Percentiles rank a stretch among this genome's conserved stretches.
Evolutionary conservation across 495 filamentous ascomycete genomes (phyloP).

Genomic region (Tuber brumale): DNA sequence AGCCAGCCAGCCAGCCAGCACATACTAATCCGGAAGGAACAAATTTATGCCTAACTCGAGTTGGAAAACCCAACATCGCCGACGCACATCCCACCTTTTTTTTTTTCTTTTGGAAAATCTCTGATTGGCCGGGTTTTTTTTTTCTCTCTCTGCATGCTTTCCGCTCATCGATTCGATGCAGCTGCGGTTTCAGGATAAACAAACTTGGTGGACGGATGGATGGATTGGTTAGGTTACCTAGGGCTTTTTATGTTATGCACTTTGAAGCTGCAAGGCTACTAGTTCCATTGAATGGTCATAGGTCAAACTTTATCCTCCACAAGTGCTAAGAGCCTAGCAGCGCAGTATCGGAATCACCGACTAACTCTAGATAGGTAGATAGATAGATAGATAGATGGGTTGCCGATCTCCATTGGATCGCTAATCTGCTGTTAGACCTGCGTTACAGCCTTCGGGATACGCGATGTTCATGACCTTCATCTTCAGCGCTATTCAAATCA

Average conservation of each 20-base stretch:
- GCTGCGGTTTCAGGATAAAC: background rate
- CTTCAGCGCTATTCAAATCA: background rate
- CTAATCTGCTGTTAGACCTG: background rate
- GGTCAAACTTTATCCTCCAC: background rate
- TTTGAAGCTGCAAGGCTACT: background rate
- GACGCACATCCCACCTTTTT: background rate
- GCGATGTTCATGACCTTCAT: background rate
- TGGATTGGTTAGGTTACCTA: background rate
- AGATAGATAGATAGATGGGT: background rate
- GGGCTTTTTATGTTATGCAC: background rate
- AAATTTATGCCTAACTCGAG: background rate
- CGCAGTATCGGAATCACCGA: background rate
- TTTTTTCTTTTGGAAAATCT: background rate
- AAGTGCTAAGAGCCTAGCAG: background rate
- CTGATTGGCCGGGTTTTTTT: background rate
- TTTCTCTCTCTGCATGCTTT: constrained; percentile 1
- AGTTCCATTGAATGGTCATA: background rate
- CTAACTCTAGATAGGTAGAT: background rate
- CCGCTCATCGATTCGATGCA: background rate
- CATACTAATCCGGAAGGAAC: background rate
- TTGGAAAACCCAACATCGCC: background rate
- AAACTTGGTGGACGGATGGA: background rate
- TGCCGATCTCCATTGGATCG: background rate
- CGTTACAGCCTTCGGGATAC: background rate
- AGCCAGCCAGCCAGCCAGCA: background rate